Percentiles rank a stretch among this genome's conserved stretches.
Evolutionary conservation across 1,284 basidiomycete genomes (phyloP).

Genomic region (Cryptococcus sp.): DNA sequence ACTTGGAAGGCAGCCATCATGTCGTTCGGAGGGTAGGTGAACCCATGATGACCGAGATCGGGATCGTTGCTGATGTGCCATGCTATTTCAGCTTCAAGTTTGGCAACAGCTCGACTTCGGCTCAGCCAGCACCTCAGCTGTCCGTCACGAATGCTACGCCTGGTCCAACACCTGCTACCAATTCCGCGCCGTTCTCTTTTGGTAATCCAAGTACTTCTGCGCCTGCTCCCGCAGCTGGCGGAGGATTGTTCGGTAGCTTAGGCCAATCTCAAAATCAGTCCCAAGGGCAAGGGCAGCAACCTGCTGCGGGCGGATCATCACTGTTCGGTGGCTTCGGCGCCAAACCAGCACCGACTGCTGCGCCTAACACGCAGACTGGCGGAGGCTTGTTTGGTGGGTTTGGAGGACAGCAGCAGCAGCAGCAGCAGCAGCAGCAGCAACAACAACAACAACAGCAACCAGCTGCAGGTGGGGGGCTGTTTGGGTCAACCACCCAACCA

Average conservation of each 20-base stretch:
- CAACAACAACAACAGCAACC: conserved; percentile 3
- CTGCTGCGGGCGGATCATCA: conserved; percentile 13
- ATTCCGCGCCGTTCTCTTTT: conserved; percentile 35
- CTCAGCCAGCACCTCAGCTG: conserved; percentile 21
- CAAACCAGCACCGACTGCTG: conserved; percentile 10
- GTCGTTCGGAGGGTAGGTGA: conserved; percentile 31
- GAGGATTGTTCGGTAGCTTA: conserved; percentile 10
- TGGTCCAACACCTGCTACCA: conserved; percentile 11
- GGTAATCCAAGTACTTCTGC: conserved; percentile 17
- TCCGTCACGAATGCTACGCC: conserved; percentile 23
- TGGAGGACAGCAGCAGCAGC: conserved; percentile 1
- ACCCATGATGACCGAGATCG: neutral
- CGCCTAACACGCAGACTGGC: neutral
- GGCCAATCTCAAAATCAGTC: conserved; percentile 5
- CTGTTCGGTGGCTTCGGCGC: conserved; percentile 23
- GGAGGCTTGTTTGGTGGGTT: conserved; percentile 20
- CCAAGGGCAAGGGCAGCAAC: conserved; percentile 8
- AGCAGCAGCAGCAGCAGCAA: conserved; percentile 1
- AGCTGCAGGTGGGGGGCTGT: neutral
- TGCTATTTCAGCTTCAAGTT: conserved; percentile 25
- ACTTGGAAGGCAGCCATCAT: conserved; percentile 2
- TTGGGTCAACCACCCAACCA: neutral
- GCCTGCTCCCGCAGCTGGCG: conserved; percentile 3
- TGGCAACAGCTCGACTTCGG: conserved; percentile 15
- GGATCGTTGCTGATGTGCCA: neutral